Evolutionary conservation across 1,284 basidiomycete species (phyloP).

Genomic region (Ceratobasidium sp.): DNA sequence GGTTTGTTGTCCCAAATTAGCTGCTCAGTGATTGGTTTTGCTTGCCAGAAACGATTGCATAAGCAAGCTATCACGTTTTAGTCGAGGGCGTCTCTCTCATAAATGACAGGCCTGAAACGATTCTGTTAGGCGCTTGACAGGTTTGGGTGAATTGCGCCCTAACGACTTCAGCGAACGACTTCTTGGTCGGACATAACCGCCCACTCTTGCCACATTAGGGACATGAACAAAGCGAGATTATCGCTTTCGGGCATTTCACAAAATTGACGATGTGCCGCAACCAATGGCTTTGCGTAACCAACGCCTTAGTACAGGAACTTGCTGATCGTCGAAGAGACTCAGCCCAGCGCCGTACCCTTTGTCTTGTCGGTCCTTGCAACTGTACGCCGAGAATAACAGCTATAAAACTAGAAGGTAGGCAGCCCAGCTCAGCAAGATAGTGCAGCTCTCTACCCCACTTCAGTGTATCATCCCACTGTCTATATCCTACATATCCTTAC

Average conservation of each 20-base stretch:
- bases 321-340: neutral
- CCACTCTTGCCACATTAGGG: slow-evolving; percentile 6
- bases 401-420: neutral
- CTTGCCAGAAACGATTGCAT: no score
- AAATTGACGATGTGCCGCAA: neutral
- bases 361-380: neutral
- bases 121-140: no score
- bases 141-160: no score
- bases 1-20: no score
- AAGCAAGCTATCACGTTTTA: no score
- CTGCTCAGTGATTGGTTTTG: no score
- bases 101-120: no score
- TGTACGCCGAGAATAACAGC: neutral
- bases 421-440: slow-evolving; percentile 20
- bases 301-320: neutral
- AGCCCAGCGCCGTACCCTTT: slow-evolving; percentile 1
- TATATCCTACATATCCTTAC: neutral
- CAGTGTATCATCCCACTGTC: slow-evolving; percentile 8
- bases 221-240: neutral
- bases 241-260: neutral
- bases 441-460: slow-evolving; percentile 24
- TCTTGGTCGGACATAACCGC: slow-evolving; percentile 1
- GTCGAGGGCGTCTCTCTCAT: no score
- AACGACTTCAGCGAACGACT: no score
- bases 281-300: neutral